Conservation (phyloP, 352 stramenopile species). For the Globisporangium cystogenes region DNA sequence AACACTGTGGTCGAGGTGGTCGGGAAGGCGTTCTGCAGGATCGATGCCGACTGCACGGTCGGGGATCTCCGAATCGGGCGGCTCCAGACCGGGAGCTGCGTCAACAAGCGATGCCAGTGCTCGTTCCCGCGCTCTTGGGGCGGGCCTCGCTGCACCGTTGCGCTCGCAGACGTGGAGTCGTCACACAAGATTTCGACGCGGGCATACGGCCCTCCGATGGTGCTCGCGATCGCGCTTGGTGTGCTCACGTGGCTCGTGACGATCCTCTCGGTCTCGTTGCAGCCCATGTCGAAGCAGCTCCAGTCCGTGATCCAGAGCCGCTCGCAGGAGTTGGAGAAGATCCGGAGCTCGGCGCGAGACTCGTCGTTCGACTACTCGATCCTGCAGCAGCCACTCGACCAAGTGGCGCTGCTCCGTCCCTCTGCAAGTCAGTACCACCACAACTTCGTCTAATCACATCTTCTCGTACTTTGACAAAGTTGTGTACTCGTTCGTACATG, state of each 20-base stretch:
- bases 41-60: conserved; percentile 56
- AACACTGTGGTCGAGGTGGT: conserved; percentile 55
- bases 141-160: conserved; percentile 37
- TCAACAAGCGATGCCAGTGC: conserved; percentile 49
- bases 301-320: conserved; percentile 8
- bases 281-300: conserved; percentile 12
- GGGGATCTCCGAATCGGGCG: conserved; percentile 11
- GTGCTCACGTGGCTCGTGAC: conserved; percentile 21
- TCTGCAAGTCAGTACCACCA: too few species aligned
- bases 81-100: conserved; percentile 44
- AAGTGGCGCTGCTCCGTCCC: too few species aligned
- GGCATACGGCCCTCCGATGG: conserved; percentile 36
- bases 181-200: conserved; percentile 21
- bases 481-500: too few species aligned
- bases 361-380: neutral
- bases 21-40: conserved; percentile 54
- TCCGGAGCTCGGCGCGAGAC: neutral
- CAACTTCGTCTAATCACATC: too few species aligned
- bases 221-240: conserved; percentile 23
- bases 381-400: too few species aligned
- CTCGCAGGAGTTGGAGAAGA: conserved; percentile 15
- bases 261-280: conserved; percentile 21
- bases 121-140: conserved; percentile 39
- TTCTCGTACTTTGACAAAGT: too few species aligned
- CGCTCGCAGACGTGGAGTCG: conserved; percentile 26